Base-by-base conservation (phyloP, 176 grass and related monocot genomes). In the Lolium rigidum region DNA sequence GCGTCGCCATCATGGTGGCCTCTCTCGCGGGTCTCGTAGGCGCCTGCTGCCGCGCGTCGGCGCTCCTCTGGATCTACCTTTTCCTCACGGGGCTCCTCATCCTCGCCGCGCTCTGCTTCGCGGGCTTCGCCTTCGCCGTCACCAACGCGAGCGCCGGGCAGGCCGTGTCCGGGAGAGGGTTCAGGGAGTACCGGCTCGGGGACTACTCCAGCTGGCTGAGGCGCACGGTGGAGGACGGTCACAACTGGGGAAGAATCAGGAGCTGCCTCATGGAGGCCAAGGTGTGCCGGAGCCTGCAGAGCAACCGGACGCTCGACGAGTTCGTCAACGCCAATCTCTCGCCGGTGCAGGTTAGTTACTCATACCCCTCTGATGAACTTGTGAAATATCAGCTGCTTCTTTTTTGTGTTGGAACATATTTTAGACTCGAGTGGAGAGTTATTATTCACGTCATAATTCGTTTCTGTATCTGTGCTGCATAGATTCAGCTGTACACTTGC, bases 51-150 rank as follows among this genome's bases (percentile, higher is more conserved):
- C 66, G 82, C 43, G 73, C 79, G 7, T 76, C 89, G 2, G 22
- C 72, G 3, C 81, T 92, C 15, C 87, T 94, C n/a, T 87, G 92
- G 81, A 2, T 86, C 31, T 91, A 94, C 87, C 87, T 94, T 22
- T 15, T 85, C 50, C 81, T 87, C 3, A 74, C 80, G 15, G 88
- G 86, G 54, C 11, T 89, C 15, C 82, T 91, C 80, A 86, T 89
- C 72, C 31, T 89, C 84, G 77, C 88, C 67, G 44, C 77, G 21
- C 63, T 89, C 60, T 82, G 85, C 87, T 85, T 91, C 78, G 72
- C 58, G 18, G 83, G 28, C 39, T 89, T 89, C 78, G 82, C 90
- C 49, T 72, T 91, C 67, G 89, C 37, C 35, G 81, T 89, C 78
- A 90, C 84, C 87, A 91, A 85, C 87, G 76, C 82, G 11, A 60